A percentile compares a stretch with the other conserved stretches of the same genome.
phyloP scores from a whole-genome alignment of 805 yeast genomes.

The Grigorovia humatica region DNA sequence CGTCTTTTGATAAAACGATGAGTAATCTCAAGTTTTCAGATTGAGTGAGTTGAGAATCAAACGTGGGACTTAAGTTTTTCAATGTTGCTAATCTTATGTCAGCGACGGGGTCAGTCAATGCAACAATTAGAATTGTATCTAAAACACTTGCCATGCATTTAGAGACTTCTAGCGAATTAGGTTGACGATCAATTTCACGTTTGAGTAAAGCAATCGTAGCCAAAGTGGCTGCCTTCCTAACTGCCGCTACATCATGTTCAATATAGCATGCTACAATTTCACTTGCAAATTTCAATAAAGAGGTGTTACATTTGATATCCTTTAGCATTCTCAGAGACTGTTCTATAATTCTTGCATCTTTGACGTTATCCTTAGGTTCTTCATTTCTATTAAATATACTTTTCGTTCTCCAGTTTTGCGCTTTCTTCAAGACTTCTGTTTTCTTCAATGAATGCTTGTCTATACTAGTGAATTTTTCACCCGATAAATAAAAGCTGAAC shows the following conservation, averaged over 20 bases:
- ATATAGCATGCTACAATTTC: slow-evolving; percentile 75
- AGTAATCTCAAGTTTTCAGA: slow-evolving; percentile 80
- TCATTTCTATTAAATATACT: slow-evolving; percentile 65
- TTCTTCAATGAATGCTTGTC: slow-evolving; percentile 51
- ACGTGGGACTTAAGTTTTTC: slow-evolving; percentile 55
- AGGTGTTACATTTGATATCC: slow-evolving; percentile 62
- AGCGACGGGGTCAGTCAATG: slow-evolving; percentile 79
- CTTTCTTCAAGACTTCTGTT: slow-evolving; percentile 51
- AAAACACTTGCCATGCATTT: slow-evolving; percentile 78
- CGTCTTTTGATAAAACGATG: slow-evolving; percentile 87
- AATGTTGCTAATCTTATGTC: slow-evolving; percentile 79
- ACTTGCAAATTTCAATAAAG: slow-evolving; percentile 79
- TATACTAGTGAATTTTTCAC: slow-evolving; percentile 71
- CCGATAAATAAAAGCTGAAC: slow-evolving; percentile 67
- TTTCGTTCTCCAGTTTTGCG: slow-evolving; percentile 66
- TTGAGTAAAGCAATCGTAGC: slow-evolving; percentile 71
- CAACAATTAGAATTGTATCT: slow-evolving; percentile 66
- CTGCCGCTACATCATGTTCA: slow-evolving; percentile 68
- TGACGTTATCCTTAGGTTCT: slow-evolving; percentile 32
- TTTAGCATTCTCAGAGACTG: slow-evolving; percentile 74
- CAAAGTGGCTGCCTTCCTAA: slow-evolving; percentile 74
- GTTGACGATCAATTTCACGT: slow-evolving; percentile 42
- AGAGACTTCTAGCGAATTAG: neutral
- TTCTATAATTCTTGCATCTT: slow-evolving; percentile 45
- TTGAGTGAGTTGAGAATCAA: slow-evolving; percentile 89